phyloP scores from a whole-genome alignment of 257 asterid species.

The Striga asiatica region DNA sequence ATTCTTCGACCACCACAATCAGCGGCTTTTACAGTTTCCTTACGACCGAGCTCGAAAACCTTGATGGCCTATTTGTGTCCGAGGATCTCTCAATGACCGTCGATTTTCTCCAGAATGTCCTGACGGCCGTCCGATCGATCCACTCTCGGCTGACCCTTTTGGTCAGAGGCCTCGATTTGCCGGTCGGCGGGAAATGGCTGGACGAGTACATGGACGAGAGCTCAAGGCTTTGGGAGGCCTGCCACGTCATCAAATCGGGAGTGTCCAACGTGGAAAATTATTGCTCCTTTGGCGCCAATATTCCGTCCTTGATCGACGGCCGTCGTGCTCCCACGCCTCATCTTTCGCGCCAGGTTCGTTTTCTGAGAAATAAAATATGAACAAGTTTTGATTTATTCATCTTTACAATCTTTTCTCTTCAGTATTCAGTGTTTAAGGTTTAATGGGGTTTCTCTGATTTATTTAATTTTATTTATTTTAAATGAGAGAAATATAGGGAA shows the following conservation, averaged over 20 bases:
- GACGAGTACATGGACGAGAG: conserved; percentile 81
- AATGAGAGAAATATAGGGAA: too few relatives aligned
- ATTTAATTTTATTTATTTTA: too few relatives aligned
- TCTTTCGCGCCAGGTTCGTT: too few relatives aligned
- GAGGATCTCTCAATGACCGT: conserved; percentile 53
- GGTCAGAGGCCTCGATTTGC: conserved; percentile 40
- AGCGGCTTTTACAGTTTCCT: conserved; percentile 51
- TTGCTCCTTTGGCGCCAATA: conserved; percentile 29
- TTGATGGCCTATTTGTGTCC: conserved; percentile 41
- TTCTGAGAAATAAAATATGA: too few relatives aligned
- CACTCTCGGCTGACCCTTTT: conserved; percentile 43
- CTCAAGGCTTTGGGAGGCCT: conserved; percentile 66
- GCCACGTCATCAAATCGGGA: conserved; percentile 46
- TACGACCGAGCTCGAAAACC: conserved; percentile 40
- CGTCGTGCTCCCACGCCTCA: too few relatives aligned
- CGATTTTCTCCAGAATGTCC: conserved; percentile 42
- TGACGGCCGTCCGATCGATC: conserved; percentile 44
- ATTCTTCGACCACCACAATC: conserved; percentile 29
- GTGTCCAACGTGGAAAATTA: conserved; percentile 46
- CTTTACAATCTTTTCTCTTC: too few relatives aligned
- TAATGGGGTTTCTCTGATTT: too few relatives aligned
- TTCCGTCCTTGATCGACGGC: too few relatives aligned
- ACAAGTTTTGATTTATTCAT: too few relatives aligned
- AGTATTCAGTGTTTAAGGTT: too few relatives aligned
- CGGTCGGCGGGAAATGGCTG: conserved; percentile 65